These are phyloP conservation scores for Rugonectria rugulosa DNA, from an alignment of 2,329 filamentous ascomycete species.

Conservation along the genomic window DNA sequence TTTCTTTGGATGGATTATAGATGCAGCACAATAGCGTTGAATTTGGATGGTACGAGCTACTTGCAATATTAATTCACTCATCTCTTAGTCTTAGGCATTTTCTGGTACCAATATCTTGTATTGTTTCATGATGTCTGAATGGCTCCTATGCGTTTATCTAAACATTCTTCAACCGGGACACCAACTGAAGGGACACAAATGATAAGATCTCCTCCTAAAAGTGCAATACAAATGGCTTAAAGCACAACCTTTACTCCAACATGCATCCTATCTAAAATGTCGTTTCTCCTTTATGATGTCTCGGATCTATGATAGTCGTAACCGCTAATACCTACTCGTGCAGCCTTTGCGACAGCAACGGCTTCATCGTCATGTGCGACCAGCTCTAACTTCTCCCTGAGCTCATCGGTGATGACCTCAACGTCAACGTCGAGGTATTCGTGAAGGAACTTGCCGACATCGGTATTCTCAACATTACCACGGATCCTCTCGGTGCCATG, in stretches of 20 bases:
- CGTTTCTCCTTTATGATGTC: constrained; percentile 7
- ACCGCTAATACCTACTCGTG: constrained; percentile 17
- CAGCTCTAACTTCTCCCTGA: constrained; percentile 65
- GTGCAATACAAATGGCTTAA: neutral
- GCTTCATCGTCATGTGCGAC: constrained; percentile 24
- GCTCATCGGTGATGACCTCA: constrained; percentile 76
- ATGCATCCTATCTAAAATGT: neutral
- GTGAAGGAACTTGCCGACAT: constrained; percentile 83
- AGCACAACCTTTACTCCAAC: neutral
- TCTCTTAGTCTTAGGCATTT: too few relatives aligned
- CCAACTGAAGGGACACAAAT: too few relatives aligned
- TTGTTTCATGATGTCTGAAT: too few relatives aligned
- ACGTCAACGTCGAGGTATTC: constrained; percentile 84
- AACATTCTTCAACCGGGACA: too few relatives aligned
- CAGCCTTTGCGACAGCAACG: constrained; percentile 28
- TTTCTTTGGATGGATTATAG: constrained; percentile 8
- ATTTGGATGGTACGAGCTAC: constrained; percentile 1
- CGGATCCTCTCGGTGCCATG: constrained; percentile 68
- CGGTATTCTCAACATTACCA: constrained; percentile 95
- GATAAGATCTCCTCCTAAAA: neutral
- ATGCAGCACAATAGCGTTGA: constrained; percentile 16
- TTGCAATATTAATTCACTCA: constrained; percentile 3
- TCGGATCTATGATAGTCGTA: constrained; percentile 24
- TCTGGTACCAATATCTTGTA: constrained; percentile 13
- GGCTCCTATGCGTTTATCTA: too few relatives aligned